Percentiles rank a stretch among this genome's conserved stretches.
Conservation (phyloP, 129 eudicot species). For the Ambrosia trifida region DNA sequence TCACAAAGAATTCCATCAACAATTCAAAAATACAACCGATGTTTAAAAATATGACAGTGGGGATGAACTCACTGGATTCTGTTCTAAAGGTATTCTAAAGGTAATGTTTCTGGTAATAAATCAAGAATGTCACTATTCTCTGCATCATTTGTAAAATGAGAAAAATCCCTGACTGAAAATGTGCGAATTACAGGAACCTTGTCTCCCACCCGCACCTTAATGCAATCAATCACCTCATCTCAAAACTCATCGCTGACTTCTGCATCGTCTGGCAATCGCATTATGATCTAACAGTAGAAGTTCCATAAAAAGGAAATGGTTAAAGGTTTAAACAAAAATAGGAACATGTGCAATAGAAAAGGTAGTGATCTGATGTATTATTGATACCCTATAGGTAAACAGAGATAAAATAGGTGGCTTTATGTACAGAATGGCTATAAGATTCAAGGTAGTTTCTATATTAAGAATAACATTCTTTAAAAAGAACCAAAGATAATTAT, state of each 20-base stretch:
- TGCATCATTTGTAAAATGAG: slow-evolving; percentile 81
- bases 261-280: slow-evolving; percentile 91
- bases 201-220: slow-evolving; percentile 74
- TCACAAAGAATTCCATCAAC: background rate
- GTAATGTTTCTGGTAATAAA: slow-evolving; percentile 61
- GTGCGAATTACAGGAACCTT: slow-evolving; percentile 72
- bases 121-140: slow-evolving; percentile 94
- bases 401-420: too few relatives aligned
- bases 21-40: background rate
- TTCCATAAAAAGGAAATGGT: slow-evolving; percentile 10
- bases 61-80: slow-evolving; percentile 58
- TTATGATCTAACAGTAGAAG: slow-evolving; percentile 62
- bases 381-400: too few relatives aligned
- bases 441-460: too few relatives aligned
- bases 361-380: too few relatives aligned
- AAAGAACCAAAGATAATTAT: too few relatives aligned
- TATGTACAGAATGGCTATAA: too few relatives aligned
- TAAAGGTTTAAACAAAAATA: background rate
- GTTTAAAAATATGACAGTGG: background rate
- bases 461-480: too few relatives aligned
- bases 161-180: slow-evolving; percentile 80
- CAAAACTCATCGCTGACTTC: slow-evolving; percentile 85
- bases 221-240: slow-evolving; percentile 91
- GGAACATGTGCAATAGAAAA: background rate
- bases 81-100: slow-evolving; percentile 69